Percentiles rank a stretch among this genome's conserved stretches.
Evolutionary conservation across 805 yeast genomes (phyloP).

Genomic region (Metschnikowia dekortorum): DNA sequence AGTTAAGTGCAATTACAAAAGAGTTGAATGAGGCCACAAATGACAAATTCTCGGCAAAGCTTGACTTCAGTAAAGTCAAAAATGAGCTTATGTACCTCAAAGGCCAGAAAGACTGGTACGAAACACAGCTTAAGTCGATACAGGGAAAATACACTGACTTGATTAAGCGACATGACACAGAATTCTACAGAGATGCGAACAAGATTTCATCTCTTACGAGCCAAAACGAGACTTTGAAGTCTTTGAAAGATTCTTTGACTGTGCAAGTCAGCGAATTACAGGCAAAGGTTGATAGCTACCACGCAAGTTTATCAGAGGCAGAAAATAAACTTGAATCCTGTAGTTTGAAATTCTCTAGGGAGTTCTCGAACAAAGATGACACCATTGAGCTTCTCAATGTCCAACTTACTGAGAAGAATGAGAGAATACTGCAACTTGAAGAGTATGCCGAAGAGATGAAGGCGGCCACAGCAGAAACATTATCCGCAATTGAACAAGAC

Average conservation of each 20-base stretch:
- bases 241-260: slow-evolving; percentile 23
- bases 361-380: slow-evolving; percentile 52
- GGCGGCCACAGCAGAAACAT: slow-evolving; percentile 32
- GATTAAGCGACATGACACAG: slow-evolving; percentile 36
- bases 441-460: slow-evolving; percentile 39
- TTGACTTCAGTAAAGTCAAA: slow-evolving; percentile 30
- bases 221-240: slow-evolving; percentile 29
- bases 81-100: slow-evolving; percentile 32
- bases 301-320: slow-evolving; percentile 17
- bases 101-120: slow-evolving; percentile 39
- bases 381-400: slow-evolving; percentile 51
- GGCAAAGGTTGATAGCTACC: slow-evolving; percentile 33
- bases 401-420: slow-evolving; percentile 48
- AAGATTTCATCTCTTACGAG: slow-evolving; percentile 23
- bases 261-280: slow-evolving; percentile 44
- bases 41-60: slow-evolving; percentile 32
- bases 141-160: slow-evolving; percentile 36
- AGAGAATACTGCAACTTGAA: slow-evolving; percentile 54
- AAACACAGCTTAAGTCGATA: slow-evolving; percentile 30
- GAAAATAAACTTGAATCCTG: slow-evolving; percentile 40
- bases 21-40: slow-evolving; percentile 35
- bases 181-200: slow-evolving; percentile 26
- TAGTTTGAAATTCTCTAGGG: slow-evolving; percentile 37
- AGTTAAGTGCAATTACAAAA: slow-evolving; percentile 30
- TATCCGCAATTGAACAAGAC: slow-evolving; percentile 31